phyloP scores from a whole-genome alignment of 2,329 filamentous ascomycete genomes.

The Corniculantispora saksenae region DNA sequence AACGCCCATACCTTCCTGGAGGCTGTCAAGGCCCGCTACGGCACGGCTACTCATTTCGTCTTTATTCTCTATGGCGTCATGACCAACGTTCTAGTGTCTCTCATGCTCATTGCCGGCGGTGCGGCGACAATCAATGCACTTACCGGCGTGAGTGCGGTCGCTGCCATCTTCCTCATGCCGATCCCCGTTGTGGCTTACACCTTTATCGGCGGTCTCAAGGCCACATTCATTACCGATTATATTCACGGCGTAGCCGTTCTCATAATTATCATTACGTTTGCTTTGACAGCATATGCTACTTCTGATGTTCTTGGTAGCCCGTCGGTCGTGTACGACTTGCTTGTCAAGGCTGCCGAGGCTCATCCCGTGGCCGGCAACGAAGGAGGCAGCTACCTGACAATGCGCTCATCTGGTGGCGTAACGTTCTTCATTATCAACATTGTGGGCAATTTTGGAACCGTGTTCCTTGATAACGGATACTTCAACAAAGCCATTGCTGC shows the following conservation, averaged over 20 bases:
- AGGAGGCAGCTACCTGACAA: constrained; percentile 81
- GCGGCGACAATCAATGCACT: constrained; percentile 54
- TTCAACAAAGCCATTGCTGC: constrained; percentile 95
- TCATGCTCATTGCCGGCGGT: constrained; percentile 86
- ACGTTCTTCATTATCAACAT: constrained; percentile 91
- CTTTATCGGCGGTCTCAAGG: constrained; percentile 76
- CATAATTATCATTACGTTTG: constrained; percentile 82
- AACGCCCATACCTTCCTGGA: constrained; percentile 87
- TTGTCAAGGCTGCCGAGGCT: constrained; percentile 64
- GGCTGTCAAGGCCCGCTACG: constrained; percentile 80
- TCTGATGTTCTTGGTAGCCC: constrained; percentile 74
- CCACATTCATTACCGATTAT: constrained; percentile 83
- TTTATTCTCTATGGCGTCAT: constrained; percentile 81
- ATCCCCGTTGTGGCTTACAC: constrained; percentile 82
- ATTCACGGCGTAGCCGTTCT: constrained; percentile 84
- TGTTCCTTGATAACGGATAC: constrained; percentile 86
- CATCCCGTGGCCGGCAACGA: constrained; percentile 82
- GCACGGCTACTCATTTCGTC: constrained; percentile 67
- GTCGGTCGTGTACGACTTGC: constrained; percentile 72
- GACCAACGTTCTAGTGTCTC: constrained; percentile 84
- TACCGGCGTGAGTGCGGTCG: constrained; percentile 59
- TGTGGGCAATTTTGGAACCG: constrained; percentile 74
- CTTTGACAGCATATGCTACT: constrained; percentile 78
- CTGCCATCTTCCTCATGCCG: constrained; percentile 71
- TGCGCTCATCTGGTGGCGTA: constrained; percentile 69